A percentile compares a stretch with the other conserved stretches of the same genome.
Evolutionary conservation across 1,139 yeast genomes (phyloP).

Genomic region (Candida anutae): DNA sequence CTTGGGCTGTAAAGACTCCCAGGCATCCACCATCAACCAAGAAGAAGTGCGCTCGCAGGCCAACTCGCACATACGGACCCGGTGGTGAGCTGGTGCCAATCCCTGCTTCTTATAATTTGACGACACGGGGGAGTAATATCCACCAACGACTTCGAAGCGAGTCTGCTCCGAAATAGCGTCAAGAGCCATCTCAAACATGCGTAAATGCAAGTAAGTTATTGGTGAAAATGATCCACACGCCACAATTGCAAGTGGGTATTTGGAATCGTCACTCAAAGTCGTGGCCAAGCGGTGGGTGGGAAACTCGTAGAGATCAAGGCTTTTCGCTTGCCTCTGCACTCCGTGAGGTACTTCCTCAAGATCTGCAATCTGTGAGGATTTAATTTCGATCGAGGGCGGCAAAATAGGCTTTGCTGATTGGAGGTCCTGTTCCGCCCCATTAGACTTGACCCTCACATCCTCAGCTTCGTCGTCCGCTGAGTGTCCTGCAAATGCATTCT

Average conservation of each 20-base stretch:
- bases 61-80: constrained; percentile 96
- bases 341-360: constrained; percentile 97
- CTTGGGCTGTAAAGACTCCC: constrained; percentile 91
- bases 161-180: constrained; percentile 93
- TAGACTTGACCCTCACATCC: neutral
- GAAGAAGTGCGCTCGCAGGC: constrained; percentile 96
- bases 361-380: constrained; percentile 75
- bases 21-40: constrained; percentile 98
- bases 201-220: constrained; percentile 81
- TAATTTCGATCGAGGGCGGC: constrained; percentile 44
- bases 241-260: constrained; percentile 85
- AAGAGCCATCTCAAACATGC: constrained; percentile 98
- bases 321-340: constrained; percentile 74
- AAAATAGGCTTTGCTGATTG: constrained; percentile 11
- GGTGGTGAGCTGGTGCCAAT: constrained; percentile 75
- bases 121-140: constrained; percentile 94
- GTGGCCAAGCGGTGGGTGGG: constrained; percentile 82
- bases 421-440: constrained; percentile 2
- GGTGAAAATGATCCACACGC: constrained; percentile 99
- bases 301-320: constrained; percentile 59
- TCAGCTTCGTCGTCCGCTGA: constrained; percentile 21
- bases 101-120: constrained; percentile 94
- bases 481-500: constrained; percentile 31
- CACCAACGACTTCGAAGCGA: constrained; percentile 90
- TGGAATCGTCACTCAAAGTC: constrained; percentile 62